phyloP scores from a whole-genome alignment of 331 rosid species.

The Saraca asoca region DNA sequence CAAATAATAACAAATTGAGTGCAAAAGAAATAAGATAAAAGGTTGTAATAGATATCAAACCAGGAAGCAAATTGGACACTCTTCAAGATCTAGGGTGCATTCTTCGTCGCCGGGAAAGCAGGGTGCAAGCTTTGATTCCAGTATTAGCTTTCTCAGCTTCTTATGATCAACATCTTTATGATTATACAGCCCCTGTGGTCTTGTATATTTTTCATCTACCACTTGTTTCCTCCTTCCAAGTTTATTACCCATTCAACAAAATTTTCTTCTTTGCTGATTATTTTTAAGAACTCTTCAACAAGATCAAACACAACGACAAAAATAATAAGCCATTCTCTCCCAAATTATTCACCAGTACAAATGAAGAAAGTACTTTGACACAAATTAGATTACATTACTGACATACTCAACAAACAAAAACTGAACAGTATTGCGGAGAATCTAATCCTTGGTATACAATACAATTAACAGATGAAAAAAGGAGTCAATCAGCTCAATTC shows the following conservation, averaged over 20 bases:
- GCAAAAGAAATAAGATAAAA: slow-evolving; percentile 15
- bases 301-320: slow-evolving; percentile 39
- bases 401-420: slow-evolving; percentile 26
- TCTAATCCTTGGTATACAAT: slow-evolving; percentile 16
- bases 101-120: slow-evolving; percentile 97
- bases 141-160: slow-evolving; percentile 92
- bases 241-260: slow-evolving; percentile 90
- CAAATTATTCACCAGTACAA: slow-evolving; percentile 27
- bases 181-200: slow-evolving; percentile 93
- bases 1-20: no score
- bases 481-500: slow-evolving; percentile 9
- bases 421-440: neutral
- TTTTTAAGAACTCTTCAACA: slow-evolving; percentile 37
- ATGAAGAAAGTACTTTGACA: slow-evolving; percentile 30
- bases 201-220: slow-evolving; percentile 86
- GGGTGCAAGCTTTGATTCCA: slow-evolving; percentile 94
- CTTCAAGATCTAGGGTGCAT: slow-evolving; percentile 64
- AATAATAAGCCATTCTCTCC: slow-evolving; percentile 33
- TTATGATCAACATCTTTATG: slow-evolving; percentile 98
- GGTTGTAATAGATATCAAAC: slow-evolving; percentile 47
- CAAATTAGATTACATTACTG: slow-evolving; percentile 25
- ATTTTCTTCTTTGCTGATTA: slow-evolving; percentile 23
- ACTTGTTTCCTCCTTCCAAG: slow-evolving; percentile 94
- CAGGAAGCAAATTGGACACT: slow-evolving; percentile 99
- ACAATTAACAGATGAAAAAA: slow-evolving; percentile 27